phyloP scores from a whole-genome alignment of 2,329 filamentous ascomycete genomes.

The Paecilomyces dactylethromorphus region DNA sequence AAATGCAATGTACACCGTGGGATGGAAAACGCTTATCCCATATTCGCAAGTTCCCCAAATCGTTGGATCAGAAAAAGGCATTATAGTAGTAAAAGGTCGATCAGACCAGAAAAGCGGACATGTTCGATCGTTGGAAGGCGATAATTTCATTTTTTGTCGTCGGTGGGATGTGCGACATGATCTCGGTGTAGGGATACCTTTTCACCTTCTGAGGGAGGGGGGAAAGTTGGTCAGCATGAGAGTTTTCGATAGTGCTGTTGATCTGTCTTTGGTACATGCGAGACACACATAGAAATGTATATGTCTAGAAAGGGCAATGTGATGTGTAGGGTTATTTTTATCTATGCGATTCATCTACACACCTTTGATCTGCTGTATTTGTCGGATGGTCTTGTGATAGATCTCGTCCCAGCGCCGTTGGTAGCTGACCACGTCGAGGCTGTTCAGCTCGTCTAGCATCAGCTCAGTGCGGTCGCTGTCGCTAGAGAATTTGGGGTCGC shows the following conservation, averaged over 20 bases:
- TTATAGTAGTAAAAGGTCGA: too few species aligned
- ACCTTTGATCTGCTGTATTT: slow-evolving; percentile 4
- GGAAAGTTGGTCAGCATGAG: not conserved
- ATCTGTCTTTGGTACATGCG: too few species aligned
- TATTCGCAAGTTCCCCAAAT: not conserved
- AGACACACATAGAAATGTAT: too few species aligned
- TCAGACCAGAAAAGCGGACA: too few species aligned
- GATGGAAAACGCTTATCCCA: not conserved
- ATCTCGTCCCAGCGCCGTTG: slow-evolving; percentile 4
- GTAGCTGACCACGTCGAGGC: not conserved
- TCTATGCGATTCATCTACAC: not conserved
- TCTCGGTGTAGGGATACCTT: not conserved
- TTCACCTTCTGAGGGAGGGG: not conserved
- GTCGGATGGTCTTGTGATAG: slow-evolving; percentile 3
- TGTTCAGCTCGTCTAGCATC: slow-evolving; percentile 1
- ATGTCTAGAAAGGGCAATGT: too few species aligned
- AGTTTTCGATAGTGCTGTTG: too few species aligned
- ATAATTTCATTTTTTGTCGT: not conserved
- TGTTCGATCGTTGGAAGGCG: too few species aligned
- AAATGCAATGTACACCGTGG: not conserved
- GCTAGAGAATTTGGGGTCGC: not conserved
- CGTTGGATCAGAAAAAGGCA: not conserved
- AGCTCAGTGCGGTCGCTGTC: not conserved
- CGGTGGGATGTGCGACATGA: not conserved
- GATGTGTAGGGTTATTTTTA: too few species aligned